Base-by-base conservation (phyloP, 257 asterid genomes). In the Petrea volubilis region DNA sequence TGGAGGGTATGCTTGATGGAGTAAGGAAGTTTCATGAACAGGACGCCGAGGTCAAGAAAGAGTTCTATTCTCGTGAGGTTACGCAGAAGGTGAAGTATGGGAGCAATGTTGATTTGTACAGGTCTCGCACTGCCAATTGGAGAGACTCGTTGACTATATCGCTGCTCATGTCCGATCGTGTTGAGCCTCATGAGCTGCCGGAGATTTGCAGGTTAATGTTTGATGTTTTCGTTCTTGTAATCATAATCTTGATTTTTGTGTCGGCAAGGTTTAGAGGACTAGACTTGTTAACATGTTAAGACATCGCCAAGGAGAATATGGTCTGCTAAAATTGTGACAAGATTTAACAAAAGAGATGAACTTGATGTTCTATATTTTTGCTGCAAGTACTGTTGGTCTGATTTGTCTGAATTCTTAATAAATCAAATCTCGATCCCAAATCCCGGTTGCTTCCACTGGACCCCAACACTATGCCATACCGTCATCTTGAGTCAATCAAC, bases 121-220 rank as follows among this genome's bases (percentile, higher is more conserved):
- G 69, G 0, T 81, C 95, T 0, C 70, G 78, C 6, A 64, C 88
- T 18, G 96, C 93, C 4, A 79, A 76, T 68, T 92, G 96, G 96
- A 87, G 86, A 63, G 97, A 92, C 51, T 75, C 93, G 4, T 67
- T 89, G 79, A 73, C 88, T 1, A 59, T 91, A 25, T 77, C 86
- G 24, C 27, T 74, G 12, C 2, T 6, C 20, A 12, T 0, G n/a
- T 23, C 74, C 1, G 73, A 71, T 31, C 38, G 24, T 10, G 18
- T 79, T 52, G 74, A 78, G 23, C 88, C 90, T 0, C 61, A 79
- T 50, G 89, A 89, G 14, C 50, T 91, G 72, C 96, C 96, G 0
- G 52, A 71, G 36, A 53, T 77, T 69, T 89, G 96, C 85, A 90
- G 94, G 96, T 87, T n/a, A 23, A 53, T 6, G 8, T 2, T 34